phyloP scores from a whole-genome alignment of 2,329 filamentous ascomycete species.

The Pyrenophora tritici-repentis region DNA sequence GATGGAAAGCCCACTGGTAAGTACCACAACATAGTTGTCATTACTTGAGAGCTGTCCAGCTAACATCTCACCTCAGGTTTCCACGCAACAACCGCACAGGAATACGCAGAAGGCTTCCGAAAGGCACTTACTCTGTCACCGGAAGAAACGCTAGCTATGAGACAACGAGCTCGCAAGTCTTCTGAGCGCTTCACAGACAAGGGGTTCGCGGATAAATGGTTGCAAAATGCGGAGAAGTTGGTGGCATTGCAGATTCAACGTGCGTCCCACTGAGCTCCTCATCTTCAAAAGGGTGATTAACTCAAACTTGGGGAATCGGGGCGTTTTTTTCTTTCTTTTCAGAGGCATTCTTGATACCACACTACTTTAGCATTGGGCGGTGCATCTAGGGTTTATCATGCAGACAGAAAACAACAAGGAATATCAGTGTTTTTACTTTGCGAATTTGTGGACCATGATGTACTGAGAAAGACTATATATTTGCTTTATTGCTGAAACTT shows the following conservation, averaged over 20 bases:
- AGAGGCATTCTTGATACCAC: neutral
- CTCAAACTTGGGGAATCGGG: too few relatives aligned
- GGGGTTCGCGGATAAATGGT: conserved; percentile 81
- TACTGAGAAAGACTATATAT: too few relatives aligned
- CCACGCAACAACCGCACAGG: conserved; percentile 75
- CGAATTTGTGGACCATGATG: too few relatives aligned
- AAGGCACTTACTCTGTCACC: conserved; percentile 71
- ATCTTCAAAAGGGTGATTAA: too few relatives aligned
- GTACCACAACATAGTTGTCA: neutral
- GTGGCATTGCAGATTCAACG: conserved; percentile 55
- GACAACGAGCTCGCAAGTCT: conserved; percentile 74
- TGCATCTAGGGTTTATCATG: too few relatives aligned
- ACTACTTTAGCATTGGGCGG: neutral
- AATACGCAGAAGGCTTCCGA: conserved; percentile 82
- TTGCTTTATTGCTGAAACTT: too few relatives aligned
- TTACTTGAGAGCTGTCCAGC: neutral
- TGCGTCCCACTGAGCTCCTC: conserved; percentile 8
- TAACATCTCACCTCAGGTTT: conserved; percentile 64
- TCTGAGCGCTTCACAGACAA: conserved; percentile 86
- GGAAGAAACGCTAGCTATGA: conserved; percentile 72
- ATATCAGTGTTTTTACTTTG: too few relatives aligned
- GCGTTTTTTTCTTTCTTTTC: too few relatives aligned
- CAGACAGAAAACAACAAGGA: neutral
- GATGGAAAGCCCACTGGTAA: conserved; percentile 78
- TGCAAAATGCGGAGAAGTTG: conserved; percentile 73